Conservation (phyloP, 805 yeast genomes). For the Hanseniaspora taiwanica region DNA sequence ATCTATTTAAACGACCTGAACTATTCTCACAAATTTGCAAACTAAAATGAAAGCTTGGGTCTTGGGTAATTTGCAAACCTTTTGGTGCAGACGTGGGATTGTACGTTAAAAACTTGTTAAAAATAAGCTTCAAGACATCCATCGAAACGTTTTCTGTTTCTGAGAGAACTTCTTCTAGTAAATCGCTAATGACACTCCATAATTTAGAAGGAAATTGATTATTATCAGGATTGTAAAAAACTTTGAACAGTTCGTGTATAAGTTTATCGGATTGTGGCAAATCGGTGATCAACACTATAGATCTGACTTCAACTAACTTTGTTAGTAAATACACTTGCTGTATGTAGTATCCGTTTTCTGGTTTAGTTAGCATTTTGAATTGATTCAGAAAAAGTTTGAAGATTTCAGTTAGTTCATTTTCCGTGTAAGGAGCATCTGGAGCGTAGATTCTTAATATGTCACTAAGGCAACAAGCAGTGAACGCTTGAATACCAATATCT, state of each 20-base stretch:
- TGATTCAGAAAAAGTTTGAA: slow-evolving; percentile 56
- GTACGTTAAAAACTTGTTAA: slow-evolving; percentile 44
- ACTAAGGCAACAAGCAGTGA: slow-evolving; percentile 57
- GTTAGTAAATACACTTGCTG: slow-evolving; percentile 56
- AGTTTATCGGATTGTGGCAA: slow-evolving; percentile 47
- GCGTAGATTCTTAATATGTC: slow-evolving; percentile 70
- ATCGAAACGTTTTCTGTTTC: slow-evolving; percentile 57
- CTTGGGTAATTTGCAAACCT: slow-evolving; percentile 20
- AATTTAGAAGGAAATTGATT: slow-evolving; percentile 37
- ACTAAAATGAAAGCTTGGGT: slow-evolving; percentile 55
- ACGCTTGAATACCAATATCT: slow-evolving; percentile 58
- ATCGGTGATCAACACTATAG: slow-evolving; percentile 63
- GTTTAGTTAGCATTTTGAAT: slow-evolving; percentile 40
- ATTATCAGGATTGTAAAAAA: slow-evolving; percentile 41
- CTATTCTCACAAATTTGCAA: slow-evolving; percentile 55
- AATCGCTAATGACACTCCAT: slow-evolving; percentile 51
- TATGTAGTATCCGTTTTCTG: slow-evolving; percentile 44
- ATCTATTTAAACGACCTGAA: slow-evolving; percentile 60
- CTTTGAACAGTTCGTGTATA: slow-evolving; percentile 41
- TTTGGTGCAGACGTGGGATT: slow-evolving; percentile 17
- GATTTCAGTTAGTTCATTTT: slow-evolving; percentile 44
- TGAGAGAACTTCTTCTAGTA: slow-evolving; percentile 60
- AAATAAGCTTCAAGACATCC: slow-evolving; percentile 44
- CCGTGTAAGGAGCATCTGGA: slow-evolving; percentile 81
- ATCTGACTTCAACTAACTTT: slow-evolving; percentile 59